A percentile compares a stretch with the other conserved stretches of the same genome.
Evolutionary conservation across 208 protist species (phyloP).

Genomic region (Leishmania tarentolae): DNA sequence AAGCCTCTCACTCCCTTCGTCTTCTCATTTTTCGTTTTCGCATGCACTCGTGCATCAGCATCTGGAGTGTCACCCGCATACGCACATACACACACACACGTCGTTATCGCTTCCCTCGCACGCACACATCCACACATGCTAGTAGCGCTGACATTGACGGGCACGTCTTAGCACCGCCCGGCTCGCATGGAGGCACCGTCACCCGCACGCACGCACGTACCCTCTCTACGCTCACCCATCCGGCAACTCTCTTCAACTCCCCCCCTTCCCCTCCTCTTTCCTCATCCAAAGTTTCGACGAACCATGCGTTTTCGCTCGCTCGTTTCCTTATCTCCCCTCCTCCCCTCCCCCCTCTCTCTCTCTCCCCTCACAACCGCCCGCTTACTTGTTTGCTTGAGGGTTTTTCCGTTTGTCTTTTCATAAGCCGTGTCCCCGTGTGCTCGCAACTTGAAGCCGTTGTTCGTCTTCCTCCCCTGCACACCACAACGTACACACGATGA

Average conservation of each 20-base stretch:
- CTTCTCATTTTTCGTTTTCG: no score
- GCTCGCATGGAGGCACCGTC: neutral
- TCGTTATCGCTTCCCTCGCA: neutral
- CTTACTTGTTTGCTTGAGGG: neutral
- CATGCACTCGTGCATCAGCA: no score
- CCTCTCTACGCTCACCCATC: neutral
- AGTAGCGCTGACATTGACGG: neutral
- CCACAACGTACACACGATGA: no score
- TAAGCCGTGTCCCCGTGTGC: no score
- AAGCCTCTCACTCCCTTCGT: no score
- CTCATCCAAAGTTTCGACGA: no score
- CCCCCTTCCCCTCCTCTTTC: no score
- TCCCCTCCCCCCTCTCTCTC: neutral
- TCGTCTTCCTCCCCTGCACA: neutral
- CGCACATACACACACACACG: no score
- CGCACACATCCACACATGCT: neutral
- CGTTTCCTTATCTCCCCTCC: neutral
- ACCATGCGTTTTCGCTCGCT: no score
- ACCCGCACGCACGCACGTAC: no score
- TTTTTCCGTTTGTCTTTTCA: neutral
- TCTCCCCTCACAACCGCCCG: no score
- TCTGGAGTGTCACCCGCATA: no score
- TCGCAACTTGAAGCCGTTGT: neutral
- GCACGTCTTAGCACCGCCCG: neutral
- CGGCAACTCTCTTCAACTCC: neutral